A percentile compares a stretch with the other conserved stretches of the same genome.
Conservation (phyloP, 2,329 filamentous ascomycete species). For the Penicillium sp. region DNA sequence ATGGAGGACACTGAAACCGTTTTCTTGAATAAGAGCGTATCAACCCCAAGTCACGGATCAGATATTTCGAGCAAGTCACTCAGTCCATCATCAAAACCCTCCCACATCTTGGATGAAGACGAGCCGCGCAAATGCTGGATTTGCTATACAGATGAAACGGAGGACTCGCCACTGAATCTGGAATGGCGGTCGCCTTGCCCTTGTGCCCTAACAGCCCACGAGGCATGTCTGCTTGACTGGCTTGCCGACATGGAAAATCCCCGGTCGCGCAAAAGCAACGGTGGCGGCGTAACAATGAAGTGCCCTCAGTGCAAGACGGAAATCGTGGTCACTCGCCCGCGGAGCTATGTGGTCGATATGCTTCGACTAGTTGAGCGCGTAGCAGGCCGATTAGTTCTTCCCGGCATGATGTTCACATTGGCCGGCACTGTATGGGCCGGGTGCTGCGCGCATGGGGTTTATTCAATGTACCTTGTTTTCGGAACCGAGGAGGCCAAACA, state of each 20-base stretch:
- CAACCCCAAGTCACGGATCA: constrained; percentile 12
- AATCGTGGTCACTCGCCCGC: constrained; percentile 73
- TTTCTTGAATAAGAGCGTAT: constrained; percentile 27
- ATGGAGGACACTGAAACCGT: constrained; percentile 31
- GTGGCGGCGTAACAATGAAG: constrained; percentile 60
- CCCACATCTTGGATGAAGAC: constrained; percentile 18
- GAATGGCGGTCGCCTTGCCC: constrained; percentile 86
- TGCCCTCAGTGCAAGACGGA: constrained; percentile 88
- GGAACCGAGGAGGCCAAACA: constrained; percentile 58
- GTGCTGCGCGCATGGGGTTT: constrained; percentile 58
- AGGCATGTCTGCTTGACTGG: constrained; percentile 86
- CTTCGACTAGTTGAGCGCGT: constrained; percentile 58
- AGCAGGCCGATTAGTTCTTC: constrained; percentile 60
- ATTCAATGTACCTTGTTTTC: constrained; percentile 65
- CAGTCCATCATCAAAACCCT: constrained; percentile 10
- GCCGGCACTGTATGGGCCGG: constrained; percentile 51
- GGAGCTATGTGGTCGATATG: constrained; percentile 67
- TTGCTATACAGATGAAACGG: constrained; percentile 64
- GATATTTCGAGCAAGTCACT: constrained; percentile 21
- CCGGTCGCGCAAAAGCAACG: constrained; percentile 50
- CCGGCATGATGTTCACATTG: constrained; percentile 58
- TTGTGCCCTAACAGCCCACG: constrained; percentile 87
- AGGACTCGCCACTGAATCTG: constrained; percentile 57
- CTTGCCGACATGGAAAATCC: constrained; percentile 80
- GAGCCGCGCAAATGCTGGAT: constrained; percentile 64